A percentile compares a stretch with the other conserved stretches of the same genome.
These are phyloP conservation scores for Colletotrichum coccodes DNA, from an alignment of 2,329 filamentous ascomycete genomes.

Conservation along the genomic window DNA sequence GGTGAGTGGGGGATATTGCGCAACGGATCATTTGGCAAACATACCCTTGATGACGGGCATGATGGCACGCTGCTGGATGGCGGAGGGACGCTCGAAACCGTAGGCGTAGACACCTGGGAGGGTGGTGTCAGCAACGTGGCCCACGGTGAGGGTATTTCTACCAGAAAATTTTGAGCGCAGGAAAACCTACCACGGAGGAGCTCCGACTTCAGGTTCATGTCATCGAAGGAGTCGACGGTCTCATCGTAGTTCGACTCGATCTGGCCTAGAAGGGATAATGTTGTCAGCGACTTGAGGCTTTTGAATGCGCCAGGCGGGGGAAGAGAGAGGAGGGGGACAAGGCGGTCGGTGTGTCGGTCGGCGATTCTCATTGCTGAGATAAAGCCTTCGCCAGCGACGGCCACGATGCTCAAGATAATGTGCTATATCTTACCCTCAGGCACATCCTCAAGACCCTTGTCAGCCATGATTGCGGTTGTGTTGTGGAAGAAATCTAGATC, in stretches of 20 bases:
- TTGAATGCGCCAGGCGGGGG: conserved; percentile 9
- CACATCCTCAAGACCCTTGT: conserved; percentile 98
- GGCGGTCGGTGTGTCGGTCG: conserved; percentile 13
- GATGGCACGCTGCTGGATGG: conserved; percentile 99
- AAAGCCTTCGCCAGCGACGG: background rate
- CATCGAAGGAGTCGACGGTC: conserved; percentile 98
- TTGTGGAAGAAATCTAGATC: conserved; percentile 70
- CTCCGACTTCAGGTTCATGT: conserved; percentile 97
- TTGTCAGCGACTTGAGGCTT: conserved; percentile 34
- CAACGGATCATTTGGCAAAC: conserved; percentile 39
- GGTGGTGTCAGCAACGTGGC: conserved; percentile 13
- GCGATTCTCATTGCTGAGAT: background rate
- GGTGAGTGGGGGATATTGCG: conserved; percentile 26
- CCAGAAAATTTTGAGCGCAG: conserved; percentile 4
- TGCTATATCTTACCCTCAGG: conserved; percentile 70
- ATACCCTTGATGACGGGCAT: conserved; percentile 99
- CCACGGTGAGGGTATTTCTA: conserved; percentile 30
- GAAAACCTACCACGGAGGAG: conserved; percentile 80
- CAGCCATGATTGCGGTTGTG: conserved; percentile 94
- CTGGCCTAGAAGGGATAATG: conserved; percentile 71
- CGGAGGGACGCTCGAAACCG: conserved; percentile 99
- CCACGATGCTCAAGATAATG: background rate
- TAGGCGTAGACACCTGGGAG: conserved; percentile 91
- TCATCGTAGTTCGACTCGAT: conserved; percentile 99
- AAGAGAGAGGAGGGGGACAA: background rate